Evolutionary conservation across 768 basidiomycete species (phyloP).

Genomic region (Suillus alpinus): DNA sequence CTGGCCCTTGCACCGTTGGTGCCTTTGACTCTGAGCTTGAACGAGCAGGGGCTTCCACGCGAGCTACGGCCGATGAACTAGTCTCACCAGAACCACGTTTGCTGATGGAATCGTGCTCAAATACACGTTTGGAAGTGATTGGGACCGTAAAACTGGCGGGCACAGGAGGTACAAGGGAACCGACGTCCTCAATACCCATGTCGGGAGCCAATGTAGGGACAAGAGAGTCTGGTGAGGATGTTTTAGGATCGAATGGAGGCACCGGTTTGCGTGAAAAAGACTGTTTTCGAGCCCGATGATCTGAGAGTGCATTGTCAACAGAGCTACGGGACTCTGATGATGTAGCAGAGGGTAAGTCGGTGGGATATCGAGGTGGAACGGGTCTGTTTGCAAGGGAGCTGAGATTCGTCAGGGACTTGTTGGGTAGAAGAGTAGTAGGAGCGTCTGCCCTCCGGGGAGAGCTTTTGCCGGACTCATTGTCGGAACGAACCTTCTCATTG

Average conservation of each 20-base stretch:
- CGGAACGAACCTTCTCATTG: conserved; percentile 9
- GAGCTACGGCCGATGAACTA: background rate
- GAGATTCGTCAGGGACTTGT: conserved; percentile 38
- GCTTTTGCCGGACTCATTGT: conserved; percentile 22
- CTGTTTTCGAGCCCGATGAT: conserved; percentile 26
- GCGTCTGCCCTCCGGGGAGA: conserved; percentile 30
- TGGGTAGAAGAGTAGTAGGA: conserved; percentile 11
- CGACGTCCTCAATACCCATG: background rate
- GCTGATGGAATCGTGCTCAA: conserved; percentile 5
- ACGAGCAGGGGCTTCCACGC: background rate
- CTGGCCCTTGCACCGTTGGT: conserved; percentile 5
- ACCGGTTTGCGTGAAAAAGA: conserved; percentile 22
- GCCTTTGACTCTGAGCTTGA: conserved; percentile 4
- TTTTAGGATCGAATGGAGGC: conserved; percentile 17
- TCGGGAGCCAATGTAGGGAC: conserved; percentile 9
- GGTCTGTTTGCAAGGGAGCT: conserved; percentile 56
- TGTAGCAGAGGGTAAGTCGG: conserved; percentile 45
- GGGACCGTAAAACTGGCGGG: background rate
- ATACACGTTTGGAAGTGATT: conserved; percentile 3
- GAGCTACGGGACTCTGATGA: conserved; percentile 33
- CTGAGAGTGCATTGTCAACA: conserved; percentile 14
- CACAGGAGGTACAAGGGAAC: background rate
- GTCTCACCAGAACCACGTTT: background rate
- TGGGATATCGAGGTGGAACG: conserved; percentile 56
- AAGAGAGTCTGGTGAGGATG: conserved; percentile 2